Conservation (phyloP, 768 basidiomycete genomes). For the Lactarius sanguifluus region DNA sequence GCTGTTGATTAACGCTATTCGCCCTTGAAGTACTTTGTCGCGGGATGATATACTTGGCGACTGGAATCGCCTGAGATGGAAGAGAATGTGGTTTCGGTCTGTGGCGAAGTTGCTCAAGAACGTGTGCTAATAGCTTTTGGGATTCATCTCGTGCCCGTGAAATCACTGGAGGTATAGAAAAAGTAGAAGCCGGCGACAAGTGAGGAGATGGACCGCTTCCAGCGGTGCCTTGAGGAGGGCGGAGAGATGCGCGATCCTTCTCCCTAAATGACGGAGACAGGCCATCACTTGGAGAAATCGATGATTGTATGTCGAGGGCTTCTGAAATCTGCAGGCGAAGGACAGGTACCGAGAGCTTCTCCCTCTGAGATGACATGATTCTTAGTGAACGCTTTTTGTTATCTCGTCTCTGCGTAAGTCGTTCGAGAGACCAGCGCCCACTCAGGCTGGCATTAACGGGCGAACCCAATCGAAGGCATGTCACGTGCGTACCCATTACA, state of each 20-base stretch:
- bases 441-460: background rate
- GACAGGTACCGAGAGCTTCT: conserved; percentile 11
- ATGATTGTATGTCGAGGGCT: background rate
- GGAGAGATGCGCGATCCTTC: conserved; percentile 35
- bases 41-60: background rate
- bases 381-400: background rate
- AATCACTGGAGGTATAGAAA: conserved; percentile 33
- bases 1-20: background rate
- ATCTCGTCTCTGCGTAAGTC: background rate
- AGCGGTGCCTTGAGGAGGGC: conserved; percentile 33
- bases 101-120: conserved; percentile 60
- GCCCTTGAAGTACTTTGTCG: conserved; percentile 20
- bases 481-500: background rate
- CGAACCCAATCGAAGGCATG: background rate
- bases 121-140: conserved; percentile 64
- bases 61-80: background rate
- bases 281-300: conserved; percentile 9
- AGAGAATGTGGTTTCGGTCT: conserved; percentile 42
- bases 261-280: conserved; percentile 22
- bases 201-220: conserved; percentile 33
- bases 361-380: conserved; percentile 17
- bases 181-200: conserved; percentile 25
- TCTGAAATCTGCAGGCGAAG: conserved; percentile 28
- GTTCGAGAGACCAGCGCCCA: background rate
- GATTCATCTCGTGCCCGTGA: conserved; percentile 57